Conservation (phyloP, 345 rosid species). For the Hibiscus tridactylites region DNA sequence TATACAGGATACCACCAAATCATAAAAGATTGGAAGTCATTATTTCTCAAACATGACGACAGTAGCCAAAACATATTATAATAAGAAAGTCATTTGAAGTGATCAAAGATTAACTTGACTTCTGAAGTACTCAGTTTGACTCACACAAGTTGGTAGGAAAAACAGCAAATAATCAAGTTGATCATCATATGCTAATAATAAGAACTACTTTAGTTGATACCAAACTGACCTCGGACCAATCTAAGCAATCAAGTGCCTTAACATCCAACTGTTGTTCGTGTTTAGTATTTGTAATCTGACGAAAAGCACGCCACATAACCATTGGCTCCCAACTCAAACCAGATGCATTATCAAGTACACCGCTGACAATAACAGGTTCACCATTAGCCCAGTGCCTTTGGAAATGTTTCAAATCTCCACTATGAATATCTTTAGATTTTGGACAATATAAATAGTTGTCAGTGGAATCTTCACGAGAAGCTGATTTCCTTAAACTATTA, state of each 20-base stretch:
- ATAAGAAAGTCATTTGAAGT: neutral
- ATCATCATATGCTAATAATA: neutral
- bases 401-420: slow-evolving; percentile 43
- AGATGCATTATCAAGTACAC: slow-evolving; percentile 40
- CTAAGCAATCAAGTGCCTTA: slow-evolving; percentile 35
- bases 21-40: neutral
- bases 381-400: slow-evolving; percentile 33
- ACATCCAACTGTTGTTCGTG: slow-evolving; percentile 29
- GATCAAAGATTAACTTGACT: too few species aligned
- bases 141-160: too few species aligned
- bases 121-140: too few species aligned
- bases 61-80: neutral
- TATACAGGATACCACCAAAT: neutral
- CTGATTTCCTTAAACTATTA: slow-evolving; percentile 27
- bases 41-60: neutral
- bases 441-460: slow-evolving; percentile 24
- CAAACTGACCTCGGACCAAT: slow-evolving; percentile 19
- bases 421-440: slow-evolving; percentile 23
- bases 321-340: slow-evolving; percentile 65
- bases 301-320: slow-evolving; percentile 46
- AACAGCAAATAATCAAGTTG: neutral
- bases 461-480: slow-evolving; percentile 31
- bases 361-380: slow-evolving; percentile 29
- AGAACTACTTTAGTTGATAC: neutral
- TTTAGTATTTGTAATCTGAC: slow-evolving; percentile 13